Base-by-base conservation (phyloP, 805 yeast species). In the Yarrowia sp. region DNA sequence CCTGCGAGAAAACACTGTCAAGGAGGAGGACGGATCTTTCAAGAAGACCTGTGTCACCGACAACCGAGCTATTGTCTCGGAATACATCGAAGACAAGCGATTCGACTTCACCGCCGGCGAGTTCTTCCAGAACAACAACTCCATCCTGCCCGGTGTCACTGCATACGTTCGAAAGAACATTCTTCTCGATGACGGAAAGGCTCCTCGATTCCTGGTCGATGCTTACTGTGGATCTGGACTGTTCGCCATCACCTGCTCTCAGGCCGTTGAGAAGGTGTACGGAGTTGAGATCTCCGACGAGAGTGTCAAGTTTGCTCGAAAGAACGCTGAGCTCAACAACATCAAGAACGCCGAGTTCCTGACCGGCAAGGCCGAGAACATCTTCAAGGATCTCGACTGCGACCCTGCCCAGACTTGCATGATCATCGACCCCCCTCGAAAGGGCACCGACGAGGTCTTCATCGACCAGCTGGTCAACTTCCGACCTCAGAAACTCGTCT, bases 191-290 rank as follows among this genome's bases (percentile, higher is more conserved):
- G 74, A 75, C 1, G 70, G 69, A 14, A 49, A 25, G 73, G 67
- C 72, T 4, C 84, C 85, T 29, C 82, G 83, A 68, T 90, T 85
- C 70, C 76, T 92, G 53, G 96, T 92, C 25, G 98, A 92, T 73
- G 96, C 97, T 0, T 92, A 92, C 76, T 92, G 98, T 78, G 98
- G 98, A 1, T 88, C 96, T 3, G 99, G 99, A 0, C 77, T 94
- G 42, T 94, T 94, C 74, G 88, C 96, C 65, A 86, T 94, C 63
- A 85, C 97, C 8, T 87, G 96, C 68, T 86, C 94, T 27, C 74
- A 80, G 21, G 86, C 88, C 16, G 96, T 92, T n/a, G 86, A 87
- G 44, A 81, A 81, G 68, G 96, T 90, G 3, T 82, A 90, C 65
- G 99, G 99, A 32, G 98, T 93, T 27, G 99, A 93, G 73, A 91